Evolutionary conservation across 116 monocot species (phyloP).

Genomic region (Iris pallida): DNA sequence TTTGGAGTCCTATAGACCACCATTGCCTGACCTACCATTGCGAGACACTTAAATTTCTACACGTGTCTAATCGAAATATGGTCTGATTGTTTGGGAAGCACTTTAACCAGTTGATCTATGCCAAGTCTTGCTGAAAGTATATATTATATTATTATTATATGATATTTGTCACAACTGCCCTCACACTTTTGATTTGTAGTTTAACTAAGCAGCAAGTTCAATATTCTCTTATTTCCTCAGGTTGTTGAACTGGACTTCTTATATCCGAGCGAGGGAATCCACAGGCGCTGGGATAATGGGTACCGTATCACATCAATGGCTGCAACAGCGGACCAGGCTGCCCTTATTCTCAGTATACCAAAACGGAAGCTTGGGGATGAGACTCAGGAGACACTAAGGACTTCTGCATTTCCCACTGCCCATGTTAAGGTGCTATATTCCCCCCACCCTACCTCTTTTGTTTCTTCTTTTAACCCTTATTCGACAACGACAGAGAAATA

Average conservation of each 20-base stretch:
- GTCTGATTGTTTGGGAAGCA: no score
- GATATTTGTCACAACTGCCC: no score
- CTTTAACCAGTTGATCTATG: no score
- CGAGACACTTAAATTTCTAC: no score
- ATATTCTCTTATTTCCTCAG: constrained; percentile 24
- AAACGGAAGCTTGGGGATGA: constrained; percentile 59
- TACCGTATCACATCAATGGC: constrained; percentile 78
- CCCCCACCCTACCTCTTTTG: neutral
- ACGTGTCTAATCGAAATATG: no score
- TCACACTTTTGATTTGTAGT: no score
- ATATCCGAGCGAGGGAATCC: constrained; percentile 88
- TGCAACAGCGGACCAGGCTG: constrained; percentile 69
- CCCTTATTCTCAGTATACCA: constrained; percentile 70
- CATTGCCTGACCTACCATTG: no score
- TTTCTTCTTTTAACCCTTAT: neutral
- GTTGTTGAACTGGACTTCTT: constrained; percentile 72
- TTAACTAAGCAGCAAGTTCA: neutral
- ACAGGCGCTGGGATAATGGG: constrained; percentile 74
- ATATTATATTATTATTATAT: no score
- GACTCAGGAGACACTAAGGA: constrained; percentile 86
- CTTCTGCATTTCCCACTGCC: constrained; percentile 68
- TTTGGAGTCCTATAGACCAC: no score
- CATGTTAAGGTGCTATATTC: constrained; percentile 58
- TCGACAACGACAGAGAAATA: neutral
- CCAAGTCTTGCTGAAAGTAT: no score